Conservation (phyloP, 805 yeast species). For the Lachancea waltii region DNA sequence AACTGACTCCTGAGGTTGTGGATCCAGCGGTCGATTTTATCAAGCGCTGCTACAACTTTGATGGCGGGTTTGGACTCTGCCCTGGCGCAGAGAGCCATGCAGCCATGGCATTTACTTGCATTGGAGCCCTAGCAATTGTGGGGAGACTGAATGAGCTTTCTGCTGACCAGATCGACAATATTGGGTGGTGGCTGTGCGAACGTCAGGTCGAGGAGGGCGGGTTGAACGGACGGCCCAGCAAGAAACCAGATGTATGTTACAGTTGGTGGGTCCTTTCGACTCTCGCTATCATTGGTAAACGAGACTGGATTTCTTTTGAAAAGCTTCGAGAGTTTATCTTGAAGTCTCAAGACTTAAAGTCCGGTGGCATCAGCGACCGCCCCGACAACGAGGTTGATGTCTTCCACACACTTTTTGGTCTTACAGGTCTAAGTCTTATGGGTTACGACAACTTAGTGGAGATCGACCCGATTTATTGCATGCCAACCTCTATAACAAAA, state of each 20-base stretch:
- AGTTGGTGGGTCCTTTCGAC: slow-evolving; percentile 95
- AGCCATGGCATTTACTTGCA: slow-evolving; percentile 82
- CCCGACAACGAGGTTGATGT: slow-evolving; percentile 89
- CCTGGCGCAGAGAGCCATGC: slow-evolving; percentile 97
- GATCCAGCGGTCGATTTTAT: slow-evolving; percentile 64
- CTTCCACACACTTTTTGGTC: slow-evolving; percentile 85
- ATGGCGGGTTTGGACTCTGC: slow-evolving; percentile 89
- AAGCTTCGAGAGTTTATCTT: slow-evolving; percentile 64
- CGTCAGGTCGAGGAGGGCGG: slow-evolving; percentile 86
- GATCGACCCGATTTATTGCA: slow-evolving; percentile 82
- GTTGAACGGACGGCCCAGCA: slow-evolving; percentile 92
- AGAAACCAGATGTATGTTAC: slow-evolving; percentile 94
- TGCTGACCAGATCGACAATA: slow-evolving; percentile 35
- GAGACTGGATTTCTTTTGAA: slow-evolving; percentile 70
- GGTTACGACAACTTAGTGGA: slow-evolving; percentile 51
- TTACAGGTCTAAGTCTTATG: slow-evolving; percentile 79
- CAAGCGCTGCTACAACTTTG: slow-evolving; percentile 72
- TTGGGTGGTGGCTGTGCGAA: slow-evolving; percentile 86
- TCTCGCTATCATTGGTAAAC: slow-evolving; percentile 54
- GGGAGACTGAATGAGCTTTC: slow-evolving; percentile 45
- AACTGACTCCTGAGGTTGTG: slow-evolving; percentile 47
- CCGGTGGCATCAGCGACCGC: slow-evolving; percentile 91
- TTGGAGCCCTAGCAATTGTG: slow-evolving; percentile 72
- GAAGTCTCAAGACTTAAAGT: slow-evolving; percentile 63
- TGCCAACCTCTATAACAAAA: slow-evolving; percentile 47